A percentile compares a stretch with the other conserved stretches of the same genome.
Evolutionary conservation across 2,329 filamentous ascomycete species (phyloP).

Genomic region (Hypoxylon sp.): DNA sequence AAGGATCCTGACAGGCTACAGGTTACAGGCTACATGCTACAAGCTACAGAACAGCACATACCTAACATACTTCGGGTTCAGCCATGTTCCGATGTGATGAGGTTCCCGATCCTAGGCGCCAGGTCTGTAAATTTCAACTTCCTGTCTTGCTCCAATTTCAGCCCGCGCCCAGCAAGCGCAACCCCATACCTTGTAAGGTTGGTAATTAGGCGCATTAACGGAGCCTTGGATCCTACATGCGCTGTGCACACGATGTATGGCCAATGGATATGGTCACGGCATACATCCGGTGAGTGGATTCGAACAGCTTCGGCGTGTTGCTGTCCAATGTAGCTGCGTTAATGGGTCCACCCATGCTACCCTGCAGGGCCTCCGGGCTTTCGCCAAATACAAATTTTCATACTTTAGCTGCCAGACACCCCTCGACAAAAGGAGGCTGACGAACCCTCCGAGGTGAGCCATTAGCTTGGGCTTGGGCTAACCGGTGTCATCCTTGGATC

Average conservation of each 20-base stretch:
- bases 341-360: conserved; percentile 29
- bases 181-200: conserved; percentile 25
- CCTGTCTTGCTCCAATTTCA: conserved; percentile 37
- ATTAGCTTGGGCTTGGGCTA: conserved; percentile 20
- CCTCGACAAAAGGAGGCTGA: conserved; percentile 34
- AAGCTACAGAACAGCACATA: background rate
- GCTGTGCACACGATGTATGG: conserved; percentile 19
- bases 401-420: conserved; percentile 13
- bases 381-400: conserved; percentile 20
- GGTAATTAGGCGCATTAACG: conserved; percentile 41
- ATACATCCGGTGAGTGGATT: conserved; percentile 37
- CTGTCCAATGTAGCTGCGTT: conserved; percentile 30
- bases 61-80: conserved; percentile 28
- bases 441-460: conserved; percentile 31
- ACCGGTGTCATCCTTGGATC: conserved; percentile 20
- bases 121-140: conserved; percentile 23
- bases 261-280: conserved; percentile 29
- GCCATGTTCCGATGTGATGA: conserved; percentile 41
- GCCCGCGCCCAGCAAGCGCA: conserved; percentile 31
- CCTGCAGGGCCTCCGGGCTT: conserved; percentile 19
- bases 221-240: conserved; percentile 29
- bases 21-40: too few species aligned
- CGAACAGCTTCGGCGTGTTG: conserved; percentile 21
- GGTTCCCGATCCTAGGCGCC: conserved; percentile 42
- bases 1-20: conserved; percentile 30